Evolutionary conservation across 805 yeast genomes (phyloP).

Genomic region (Yamadazyma akitaensis): DNA sequence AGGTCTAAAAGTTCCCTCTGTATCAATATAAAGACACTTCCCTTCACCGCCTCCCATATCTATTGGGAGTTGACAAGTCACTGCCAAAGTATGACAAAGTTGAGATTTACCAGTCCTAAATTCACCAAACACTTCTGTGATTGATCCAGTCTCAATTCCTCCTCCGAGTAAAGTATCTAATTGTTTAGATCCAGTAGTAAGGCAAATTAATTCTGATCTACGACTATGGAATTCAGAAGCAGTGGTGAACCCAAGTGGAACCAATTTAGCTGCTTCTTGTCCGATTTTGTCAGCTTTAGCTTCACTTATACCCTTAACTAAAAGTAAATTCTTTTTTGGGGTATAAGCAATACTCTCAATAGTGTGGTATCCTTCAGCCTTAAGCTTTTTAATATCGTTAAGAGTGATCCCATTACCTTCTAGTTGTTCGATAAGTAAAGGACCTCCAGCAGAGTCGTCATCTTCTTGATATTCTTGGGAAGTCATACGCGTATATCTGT

Average conservation of each 20-base stretch:
- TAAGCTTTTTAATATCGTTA: conserved; percentile 73
- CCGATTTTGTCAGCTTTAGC: conserved; percentile 88
- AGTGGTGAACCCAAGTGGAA: conserved; percentile 96
- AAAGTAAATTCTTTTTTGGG: conserved; percentile 72
- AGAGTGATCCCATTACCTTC: conserved; percentile 85
- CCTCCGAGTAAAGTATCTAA: conserved; percentile 92
- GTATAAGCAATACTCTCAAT: conserved; percentile 93
- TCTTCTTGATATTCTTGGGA: conserved; percentile 32
- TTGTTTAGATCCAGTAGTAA: conserved; percentile 94
- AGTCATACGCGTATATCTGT: conserved; percentile 31
- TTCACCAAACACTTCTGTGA: conserved; percentile 95
- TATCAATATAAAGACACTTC: conserved; percentile 90
- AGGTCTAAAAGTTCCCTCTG: conserved; percentile 97
- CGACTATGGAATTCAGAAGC: conserved; percentile 92
- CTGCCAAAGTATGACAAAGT: conserved; percentile 93
- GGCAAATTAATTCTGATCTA: conserved; percentile 83
- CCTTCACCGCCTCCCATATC: conserved; percentile 99
- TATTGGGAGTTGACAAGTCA: conserved; percentile 92
- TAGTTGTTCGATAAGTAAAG: conserved; percentile 41
- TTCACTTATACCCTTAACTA: conserved; percentile 90
- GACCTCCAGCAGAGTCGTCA: conserved; percentile 38
- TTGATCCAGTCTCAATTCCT: conserved; percentile 95
- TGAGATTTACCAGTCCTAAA: conserved; percentile 98
- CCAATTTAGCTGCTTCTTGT: conserved; percentile 78
- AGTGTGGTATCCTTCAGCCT: conserved; percentile 82